A percentile compares a stretch with the other conserved stretches of the same genome.
phyloP scores from a whole-genome alignment of 129 eudicot genomes.

The Arctium lappa region DNA sequence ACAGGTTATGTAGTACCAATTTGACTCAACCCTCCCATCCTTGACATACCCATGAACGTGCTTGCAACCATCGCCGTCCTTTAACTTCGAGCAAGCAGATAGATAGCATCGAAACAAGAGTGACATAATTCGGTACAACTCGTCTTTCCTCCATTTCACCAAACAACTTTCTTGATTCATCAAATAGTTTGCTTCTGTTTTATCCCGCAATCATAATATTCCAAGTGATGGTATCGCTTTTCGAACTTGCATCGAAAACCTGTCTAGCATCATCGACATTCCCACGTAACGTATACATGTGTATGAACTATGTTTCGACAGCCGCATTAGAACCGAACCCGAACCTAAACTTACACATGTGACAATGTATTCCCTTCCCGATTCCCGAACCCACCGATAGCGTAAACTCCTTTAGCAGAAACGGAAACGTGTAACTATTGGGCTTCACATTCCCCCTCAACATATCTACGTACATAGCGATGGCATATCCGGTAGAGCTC shows the following conservation, averaged over 20 bases:
- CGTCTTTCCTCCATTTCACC: slow-evolving; percentile 33
- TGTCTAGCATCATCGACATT: slow-evolving; percentile 33
- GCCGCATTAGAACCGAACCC: slow-evolving; percentile 26
- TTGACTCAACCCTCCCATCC: slow-evolving; percentile 26
- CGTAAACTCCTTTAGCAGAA: slow-evolving; percentile 43
- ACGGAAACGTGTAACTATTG: slow-evolving; percentile 49
- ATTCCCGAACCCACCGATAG: neutral
- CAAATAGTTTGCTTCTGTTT: slow-evolving; percentile 34
- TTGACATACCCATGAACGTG: slow-evolving; percentile 28
- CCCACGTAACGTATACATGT: slow-evolving; percentile 34
- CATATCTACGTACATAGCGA: slow-evolving; percentile 37
- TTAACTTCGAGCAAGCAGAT: slow-evolving; percentile 44
- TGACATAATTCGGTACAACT: slow-evolving; percentile 38
- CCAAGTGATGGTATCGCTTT: slow-evolving; percentile 39
- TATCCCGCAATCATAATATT: slow-evolving; percentile 49
- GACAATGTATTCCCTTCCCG: slow-evolving; percentile 43
- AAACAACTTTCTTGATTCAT: slow-evolving; percentile 38
- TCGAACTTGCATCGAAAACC: slow-evolving; percentile 35
- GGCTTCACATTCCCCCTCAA: slow-evolving; percentile 36
- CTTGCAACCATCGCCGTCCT: slow-evolving; percentile 30
- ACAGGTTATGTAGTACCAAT: slow-evolving; percentile 41
- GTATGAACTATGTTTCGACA: slow-evolving; percentile 38
- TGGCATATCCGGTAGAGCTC: slow-evolving; percentile 1
- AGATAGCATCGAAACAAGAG: slow-evolving; percentile 41
- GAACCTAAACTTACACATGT: slow-evolving; percentile 32